Base-by-base conservation (phyloP, 768 basidiomycete species). In the Suillus variegatus region DNA sequence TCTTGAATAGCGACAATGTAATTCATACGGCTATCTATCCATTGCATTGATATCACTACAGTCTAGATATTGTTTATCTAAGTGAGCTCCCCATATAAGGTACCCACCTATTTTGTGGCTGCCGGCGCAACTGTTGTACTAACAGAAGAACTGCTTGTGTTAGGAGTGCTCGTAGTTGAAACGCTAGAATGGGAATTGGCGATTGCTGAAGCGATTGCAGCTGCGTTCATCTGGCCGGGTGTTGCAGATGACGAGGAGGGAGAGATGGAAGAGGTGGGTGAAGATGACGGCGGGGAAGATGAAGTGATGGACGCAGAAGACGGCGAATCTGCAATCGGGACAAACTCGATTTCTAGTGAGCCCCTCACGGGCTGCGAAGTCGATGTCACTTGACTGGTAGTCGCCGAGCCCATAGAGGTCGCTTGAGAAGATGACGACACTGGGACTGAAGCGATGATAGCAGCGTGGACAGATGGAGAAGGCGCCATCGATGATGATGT, bases 261-360 rank as follows among this genome's bases (percentile, higher is more conserved):
- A 6, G 47, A 62, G 38, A 70, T 25, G 1, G 58, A n/a, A 3
- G 47, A 18, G 6, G 72, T 18, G 1, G 55, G 12, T 2, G 49
- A 22, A 8, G 70, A 55, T 0, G 52, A 55, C 5, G 20, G 12
- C 6, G 35, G 6, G 20, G 20, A 36, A 55, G 54, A 55, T 36
- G 35, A n/a, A n/a, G 54, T 55, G 18, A 36, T 55, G 35, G 35
- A n/a, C 12, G 20, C 49, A 7, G 36, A 12, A 8, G 65, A 55
- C 2, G 36, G 46, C 8, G 72, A 65, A 14, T 60, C 28, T 22
- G 55, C 20, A 20, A 64, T 20, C 2, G 68, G 70, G 13, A 74
- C 66, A 25, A 75, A 44, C 51, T 75, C 72, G 8, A 75, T 49
- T 47, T 69, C 63, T 43, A 75, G 66, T 1, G 75, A 67, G 43